Evolutionary conservation across 2,329 filamentous ascomycete species (phyloP).

Genomic region (Incumbomyces lentus): DNA sequence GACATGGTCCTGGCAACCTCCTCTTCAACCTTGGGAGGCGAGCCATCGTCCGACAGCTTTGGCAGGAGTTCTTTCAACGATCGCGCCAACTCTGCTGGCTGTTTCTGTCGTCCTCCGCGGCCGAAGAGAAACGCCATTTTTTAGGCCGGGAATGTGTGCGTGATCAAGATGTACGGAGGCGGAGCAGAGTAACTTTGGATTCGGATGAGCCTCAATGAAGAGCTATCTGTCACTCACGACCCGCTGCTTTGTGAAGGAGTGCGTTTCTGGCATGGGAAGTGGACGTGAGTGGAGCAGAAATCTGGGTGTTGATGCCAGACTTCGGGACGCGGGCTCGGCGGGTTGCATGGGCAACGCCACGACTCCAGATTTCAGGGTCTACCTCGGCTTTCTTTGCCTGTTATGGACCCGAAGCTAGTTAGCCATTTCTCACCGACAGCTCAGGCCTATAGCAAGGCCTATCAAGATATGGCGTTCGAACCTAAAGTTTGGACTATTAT

Average conservation of each 20-base stretch:
- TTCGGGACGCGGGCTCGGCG: background rate
- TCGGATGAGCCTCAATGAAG: background rate
- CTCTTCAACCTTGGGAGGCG: constrained; percentile 41
- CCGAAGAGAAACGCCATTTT: constrained; percentile 62
- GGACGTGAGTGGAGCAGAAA: too few species aligned
- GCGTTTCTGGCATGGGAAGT: too few species aligned
- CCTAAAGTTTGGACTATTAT: too few species aligned
- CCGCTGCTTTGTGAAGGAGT: background rate
- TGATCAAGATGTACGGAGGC: too few species aligned
- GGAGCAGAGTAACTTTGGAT: background rate
- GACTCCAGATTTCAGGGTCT: background rate
- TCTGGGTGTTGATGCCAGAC: too few species aligned
- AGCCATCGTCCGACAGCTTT: constrained; percentile 49
- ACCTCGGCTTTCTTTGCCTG: constrained; percentile 1
- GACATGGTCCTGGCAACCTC: constrained; percentile 59
- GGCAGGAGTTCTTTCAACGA: constrained; percentile 53
- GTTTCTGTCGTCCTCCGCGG: constrained; percentile 48
- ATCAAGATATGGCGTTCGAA: too few species aligned
- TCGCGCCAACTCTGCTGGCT: constrained; percentile 51
- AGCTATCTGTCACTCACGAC: background rate
- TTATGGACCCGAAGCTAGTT: too few species aligned
- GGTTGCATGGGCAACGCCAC: constrained; percentile 3
- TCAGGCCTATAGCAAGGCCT: too few species aligned
- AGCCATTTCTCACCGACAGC: too few species aligned
- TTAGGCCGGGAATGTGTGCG: too few species aligned